These are phyloP conservation scores for Penicillium corylophilum DNA, from an alignment of 2,329 filamentous ascomycete species.

Conservation along the genomic window DNA sequence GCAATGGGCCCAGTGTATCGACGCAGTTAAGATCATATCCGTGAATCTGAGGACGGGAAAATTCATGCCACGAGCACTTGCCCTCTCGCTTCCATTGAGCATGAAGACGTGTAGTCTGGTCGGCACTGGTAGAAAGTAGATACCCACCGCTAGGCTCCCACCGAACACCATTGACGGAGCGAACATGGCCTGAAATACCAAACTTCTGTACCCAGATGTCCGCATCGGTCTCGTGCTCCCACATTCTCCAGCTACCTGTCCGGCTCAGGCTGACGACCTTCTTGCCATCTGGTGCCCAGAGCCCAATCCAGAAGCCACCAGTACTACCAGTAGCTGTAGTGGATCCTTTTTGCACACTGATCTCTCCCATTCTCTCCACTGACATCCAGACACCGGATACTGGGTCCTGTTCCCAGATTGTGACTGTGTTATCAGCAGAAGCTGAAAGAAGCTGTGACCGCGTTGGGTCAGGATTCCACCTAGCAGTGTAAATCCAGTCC, in stretches of 20 bases:
- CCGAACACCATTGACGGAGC: conserved; percentile 74
- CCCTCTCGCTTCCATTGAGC: conserved; percentile 67
- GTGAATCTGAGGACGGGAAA: conserved; percentile 93
- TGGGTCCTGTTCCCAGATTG: conserved; percentile 85
- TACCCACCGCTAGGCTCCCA: conserved; percentile 84
- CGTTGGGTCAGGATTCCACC: conserved; percentile 62
- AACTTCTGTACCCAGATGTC: conserved; percentile 75
- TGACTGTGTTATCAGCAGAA: conserved; percentile 91
- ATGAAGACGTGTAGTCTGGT: conserved; percentile 90
- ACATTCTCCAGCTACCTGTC: conserved; percentile 90
- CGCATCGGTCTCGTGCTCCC: conserved; percentile 62
- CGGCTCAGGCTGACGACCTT: conserved; percentile 80
- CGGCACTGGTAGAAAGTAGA: conserved; percentile 81
- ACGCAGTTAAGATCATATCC: conserved; percentile 98
- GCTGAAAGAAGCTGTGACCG: conserved; percentile 77
- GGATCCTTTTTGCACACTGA: conserved; percentile 90
- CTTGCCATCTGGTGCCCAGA: conserved; percentile 79
- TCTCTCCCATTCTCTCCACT: conserved; percentile 80
- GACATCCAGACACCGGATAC: conserved; percentile 90
- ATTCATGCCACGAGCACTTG: conserved; percentile 80
- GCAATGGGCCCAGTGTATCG: conserved; percentile 67
- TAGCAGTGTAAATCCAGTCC: conserved; percentile 93
- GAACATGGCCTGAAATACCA: conserved; percentile 80
- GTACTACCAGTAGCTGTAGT: conserved; percentile 95
- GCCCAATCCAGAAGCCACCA: conserved; percentile 92